Conservation (phyloP, 202 grass and related monocot genomes). For the Digitaria exilis region DNA sequence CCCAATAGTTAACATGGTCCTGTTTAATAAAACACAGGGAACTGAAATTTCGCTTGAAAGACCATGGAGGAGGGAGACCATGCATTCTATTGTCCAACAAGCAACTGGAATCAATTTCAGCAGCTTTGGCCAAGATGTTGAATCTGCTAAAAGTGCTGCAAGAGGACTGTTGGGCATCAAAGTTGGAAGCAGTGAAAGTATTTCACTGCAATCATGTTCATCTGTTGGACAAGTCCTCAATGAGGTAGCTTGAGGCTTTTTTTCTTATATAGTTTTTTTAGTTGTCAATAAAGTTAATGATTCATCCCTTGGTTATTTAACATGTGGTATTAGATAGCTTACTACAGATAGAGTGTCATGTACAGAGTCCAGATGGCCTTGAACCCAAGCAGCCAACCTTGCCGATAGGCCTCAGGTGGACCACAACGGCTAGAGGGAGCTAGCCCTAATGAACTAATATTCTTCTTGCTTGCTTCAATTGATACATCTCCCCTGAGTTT, state of each 20-base stretch:
- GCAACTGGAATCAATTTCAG: conserved; percentile 83
- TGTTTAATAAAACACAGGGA: conserved; percentile 60
- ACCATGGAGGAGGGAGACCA: conserved; percentile 95
- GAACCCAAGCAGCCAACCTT: too few species aligned
- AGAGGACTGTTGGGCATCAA: conserved; percentile 53
- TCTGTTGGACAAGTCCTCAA: conserved; percentile 97
- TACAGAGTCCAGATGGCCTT: too few species aligned
- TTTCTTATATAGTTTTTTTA: conserved; percentile 13
- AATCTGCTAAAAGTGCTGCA: conserved; percentile 71
- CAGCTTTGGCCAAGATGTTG: conserved; percentile 59
- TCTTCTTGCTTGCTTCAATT: too few species aligned
- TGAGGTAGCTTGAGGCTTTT: conserved; percentile 56
- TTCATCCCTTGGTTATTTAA: conserved; percentile 1
- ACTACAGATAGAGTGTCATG: not conserved
- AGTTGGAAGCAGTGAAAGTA: conserved; percentile 52
- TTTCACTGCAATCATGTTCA: conserved; percentile 62
- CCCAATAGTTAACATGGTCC: not conserved
- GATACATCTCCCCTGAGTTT: too few species aligned
- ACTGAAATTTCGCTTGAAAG: conserved; percentile 85
- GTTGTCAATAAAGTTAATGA: conserved; percentile 1
- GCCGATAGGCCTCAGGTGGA: too few species aligned
- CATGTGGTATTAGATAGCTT: not conserved
- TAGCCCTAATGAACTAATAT: too few species aligned
- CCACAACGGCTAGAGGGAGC: too few species aligned
- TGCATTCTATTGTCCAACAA: conserved; percentile 97